Conservation (phyloP, 768 basidiomycete species). For the Lepiota venenata region DNA sequence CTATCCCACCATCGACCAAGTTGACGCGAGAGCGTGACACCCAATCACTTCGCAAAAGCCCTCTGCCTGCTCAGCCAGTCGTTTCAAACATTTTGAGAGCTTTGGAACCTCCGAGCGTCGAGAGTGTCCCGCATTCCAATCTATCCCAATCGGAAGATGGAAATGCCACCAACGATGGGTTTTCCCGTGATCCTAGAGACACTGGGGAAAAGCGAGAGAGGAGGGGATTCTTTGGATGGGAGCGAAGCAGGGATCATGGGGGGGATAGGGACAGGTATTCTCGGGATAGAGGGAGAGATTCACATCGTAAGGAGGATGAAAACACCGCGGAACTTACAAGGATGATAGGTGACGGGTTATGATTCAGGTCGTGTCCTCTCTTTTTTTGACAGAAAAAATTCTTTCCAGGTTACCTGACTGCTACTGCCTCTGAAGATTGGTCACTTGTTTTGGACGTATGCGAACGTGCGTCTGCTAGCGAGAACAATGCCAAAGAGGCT, state of each 20-base stretch:
- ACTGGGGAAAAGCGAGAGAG: conserved; percentile 44
- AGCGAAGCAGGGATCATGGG: conserved; percentile 37
- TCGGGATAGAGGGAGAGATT: conserved; percentile 24
- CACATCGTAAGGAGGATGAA: conserved; percentile 38
- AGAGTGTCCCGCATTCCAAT: conserved; percentile 10
- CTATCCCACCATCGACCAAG: neutral
- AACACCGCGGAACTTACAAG: conserved; percentile 53
- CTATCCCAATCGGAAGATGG: conserved; percentile 30
- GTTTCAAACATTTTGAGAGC: conserved; percentile 58
- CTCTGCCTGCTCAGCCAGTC: conserved; percentile 26
- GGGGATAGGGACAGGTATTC: conserved; percentile 31
- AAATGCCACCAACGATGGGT: conserved; percentile 23
- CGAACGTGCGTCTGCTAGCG: conserved; percentile 72
- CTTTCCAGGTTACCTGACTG: conserved; percentile 64
- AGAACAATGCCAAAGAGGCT: conserved; percentile 79
- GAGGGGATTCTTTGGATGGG: conserved; percentile 51
- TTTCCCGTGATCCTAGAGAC: conserved; percentile 14
- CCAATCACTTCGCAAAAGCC: conserved; percentile 17
- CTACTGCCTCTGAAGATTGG: conserved; percentile 82
- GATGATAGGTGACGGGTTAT: conserved; percentile 55
- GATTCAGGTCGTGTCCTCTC: neutral
- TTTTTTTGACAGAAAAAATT: neutral
- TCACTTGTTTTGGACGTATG: conserved; percentile 80
- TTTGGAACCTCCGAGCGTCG: conserved; percentile 48
- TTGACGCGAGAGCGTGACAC: neutral